Evolutionary conservation across 352 stramenopile genomes (phyloP), one percentile per base, ranked within the genome.

Genomic region (Phytopythium vexans): DNA sequence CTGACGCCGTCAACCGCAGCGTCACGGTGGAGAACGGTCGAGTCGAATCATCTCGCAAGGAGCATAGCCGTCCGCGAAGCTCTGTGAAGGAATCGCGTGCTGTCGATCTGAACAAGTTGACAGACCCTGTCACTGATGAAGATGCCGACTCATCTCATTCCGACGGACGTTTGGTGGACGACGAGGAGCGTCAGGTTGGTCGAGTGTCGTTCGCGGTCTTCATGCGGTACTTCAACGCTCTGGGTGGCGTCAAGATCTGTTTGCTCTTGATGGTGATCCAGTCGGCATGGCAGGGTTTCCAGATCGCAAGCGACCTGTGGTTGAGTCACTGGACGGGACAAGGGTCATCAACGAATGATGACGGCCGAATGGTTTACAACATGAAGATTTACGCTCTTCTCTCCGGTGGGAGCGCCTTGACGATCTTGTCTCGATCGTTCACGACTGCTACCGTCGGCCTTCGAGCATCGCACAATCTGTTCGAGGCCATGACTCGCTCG

Each of bases 401-500:
- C 1, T 54, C 53, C n/a, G 45, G 55, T 35, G 63, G 52, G 1
- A 52, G 54, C 1, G 63, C 63, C 0, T 8, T 83, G 11, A 72
- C 86, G 52, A 60, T 77, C 0, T 40, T 82, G n/a, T 54, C 64
- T 16, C 63, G 63, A 6, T 41, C 62, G 2, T 10, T 56, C 1
- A 70, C 56, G 0, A 57, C 96, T 9, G 50, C 70, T 6, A 45
- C 62, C 16, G 69, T 64, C 12, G 69, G 72, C 3, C 49, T 88
- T 7, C 64, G 53, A 12, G 67, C 58, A 2, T 70, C 77, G 3
- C 58, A 72, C 15, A 68, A 68, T 12, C 61, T 98, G 7, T 96
- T 98, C 56, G 70, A 97, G 46, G 63, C 77, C 35, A 82, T 98
- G 60, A 96, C 89, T 9, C 48, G 75, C 16, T 78, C 77, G 21